Base-by-base conservation (phyloP, 179 eudicot species). In the Silene coronaria region DNA sequence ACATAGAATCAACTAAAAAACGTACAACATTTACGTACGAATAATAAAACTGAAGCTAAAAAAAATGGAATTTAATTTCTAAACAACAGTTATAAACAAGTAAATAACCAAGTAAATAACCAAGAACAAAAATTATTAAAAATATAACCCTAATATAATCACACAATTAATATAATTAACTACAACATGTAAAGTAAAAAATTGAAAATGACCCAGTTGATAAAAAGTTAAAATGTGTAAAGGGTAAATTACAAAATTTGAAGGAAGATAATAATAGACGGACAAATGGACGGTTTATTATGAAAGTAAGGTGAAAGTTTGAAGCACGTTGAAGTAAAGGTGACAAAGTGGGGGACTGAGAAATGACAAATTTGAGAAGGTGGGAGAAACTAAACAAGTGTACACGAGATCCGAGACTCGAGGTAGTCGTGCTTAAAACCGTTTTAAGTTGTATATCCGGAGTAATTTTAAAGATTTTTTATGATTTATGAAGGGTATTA, bases 201-300 rank as follows among this genome's bases (percentile, higher is more conserved):
- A 75, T 38, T 0, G 21, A n/a, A 66, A 6, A 76, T 7, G 23
- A 76, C 70, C 83, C 77, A 76, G 17, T 55, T 67, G 17, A 53
- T 26, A 42, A 76, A 72, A 72, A 62, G 46, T 45, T 30, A 61
- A 42, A 32, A 27, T 38, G 58, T 63, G 9, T 17, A 30, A 72
- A 24, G 61, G 60, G 70, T 57, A 72, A 28, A 3, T 8, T 10
- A 0, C 65, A 72, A 72, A 70, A 51, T 51, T 14, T 51, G 58
- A 51, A 48, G 55, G 14, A 48, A 16, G 57, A 51, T 16, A 51
- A 16, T 38, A 38, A 9, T 38, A 0, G 57, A 51, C 14, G 57
- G n/a, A 53, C 59, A 53, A 53, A 53, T 53, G 59, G 19, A 14
- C 21, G 59, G 21, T 55, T 55, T 55, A n/a, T 17, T 55, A 6